Evolutionary conservation across 345 rosid genomes (phyloP), one percentile per base, ranked within the genome.

Genomic region (Eucalyptus erythrocorys): DNA sequence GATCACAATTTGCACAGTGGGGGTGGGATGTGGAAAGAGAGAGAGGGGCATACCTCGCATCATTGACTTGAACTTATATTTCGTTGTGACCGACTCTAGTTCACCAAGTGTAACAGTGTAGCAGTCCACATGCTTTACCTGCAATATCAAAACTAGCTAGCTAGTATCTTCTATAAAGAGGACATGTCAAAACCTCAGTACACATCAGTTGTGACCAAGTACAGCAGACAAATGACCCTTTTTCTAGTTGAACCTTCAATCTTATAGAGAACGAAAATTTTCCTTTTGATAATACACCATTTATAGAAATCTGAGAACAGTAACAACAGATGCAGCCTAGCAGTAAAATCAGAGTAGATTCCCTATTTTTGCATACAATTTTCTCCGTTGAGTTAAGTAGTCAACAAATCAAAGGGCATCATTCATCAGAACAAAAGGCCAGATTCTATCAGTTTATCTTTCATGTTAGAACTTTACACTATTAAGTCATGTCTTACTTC

Each of bases 81-180:
- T 92, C 89, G 99, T 93, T 87, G 96, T 88, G 84, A 96, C 93
- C 12, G 98, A 95, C 93, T 97, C 98, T 87, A 97, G 96, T 91
- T 97, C 99, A 87, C 94, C 95, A 90, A 93, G 88, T 91, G 93
- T 92, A 91, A 95, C 90, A 86, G 95, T 93, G 89, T 95, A 93
- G 91, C 98, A 96, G 92, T 97, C 99, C 89, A 97, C 93, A 88
- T 94, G 95, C 93, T 95, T 96, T 88, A 96, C 98, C 99, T 96
- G 96, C 91, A 68, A 88, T 53, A 79, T 86, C 47, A 27, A 12
- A 30, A 59, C 50, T 53, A 76, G 86, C 53, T 37, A 55, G 59
- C 80, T 47, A 82, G 84, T 87, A 47, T 42, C 47, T 40, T 76
- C 84, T 76, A 76, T 21, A 40, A 76, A 76, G 84, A 40, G 47